Evolutionary conservation across 306 rosid species (phyloP), one percentile per base, ranked within the genome.

Genomic region (Begonia fuchsioides): DNA sequence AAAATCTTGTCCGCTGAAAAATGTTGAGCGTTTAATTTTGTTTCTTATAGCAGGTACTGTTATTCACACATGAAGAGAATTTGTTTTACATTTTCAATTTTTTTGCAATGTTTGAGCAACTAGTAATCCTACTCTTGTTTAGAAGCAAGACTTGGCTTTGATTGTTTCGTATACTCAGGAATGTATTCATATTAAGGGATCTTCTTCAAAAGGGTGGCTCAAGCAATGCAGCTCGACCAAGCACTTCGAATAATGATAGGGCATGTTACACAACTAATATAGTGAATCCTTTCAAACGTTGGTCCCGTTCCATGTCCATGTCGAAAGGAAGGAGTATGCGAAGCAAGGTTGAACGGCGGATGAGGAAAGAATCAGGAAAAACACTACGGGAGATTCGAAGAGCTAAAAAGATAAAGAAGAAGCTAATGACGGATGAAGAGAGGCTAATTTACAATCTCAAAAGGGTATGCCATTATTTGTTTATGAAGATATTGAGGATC

Each of bases 401-500:
- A 53, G 98, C 98, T 26, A 79, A 79, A 40, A 85, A 81, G 55
- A 55, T 90, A 60, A 82, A 75, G 71, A 81, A 81, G 76, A 90
- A 90, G 63, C 80, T 90, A 41, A 90, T 85, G 98, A 90, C 95
- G 0, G 98, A 85, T 63, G 90, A 77, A 65, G 95, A 90, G 72
- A 75, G 94, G 66, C 82, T 73, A 17, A 49, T 85, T 73, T 85
- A 78, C 83, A 85, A 81, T 54, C 98, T 85, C 55, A 90, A 85
- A 77, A 81, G 95, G 70, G 98, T 90, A 77, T 60, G 53, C 41
- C 64, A 17, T 64, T 63, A 15, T 7, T 13, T 47, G 11, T 47
- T 45, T 9, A 39, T 47, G n/a, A n/a, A n/a, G n/a, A n/a, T n/a
- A n/a, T n/a, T n/a, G n/a, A n/a, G n/a, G n/a, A n/a, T n/a, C n/a